Percentiles rank a stretch among this genome's conserved stretches.
Conservation (phyloP, 2,329 filamentous ascomycete genomes). For the Aaosphaeria arxii region DNA sequence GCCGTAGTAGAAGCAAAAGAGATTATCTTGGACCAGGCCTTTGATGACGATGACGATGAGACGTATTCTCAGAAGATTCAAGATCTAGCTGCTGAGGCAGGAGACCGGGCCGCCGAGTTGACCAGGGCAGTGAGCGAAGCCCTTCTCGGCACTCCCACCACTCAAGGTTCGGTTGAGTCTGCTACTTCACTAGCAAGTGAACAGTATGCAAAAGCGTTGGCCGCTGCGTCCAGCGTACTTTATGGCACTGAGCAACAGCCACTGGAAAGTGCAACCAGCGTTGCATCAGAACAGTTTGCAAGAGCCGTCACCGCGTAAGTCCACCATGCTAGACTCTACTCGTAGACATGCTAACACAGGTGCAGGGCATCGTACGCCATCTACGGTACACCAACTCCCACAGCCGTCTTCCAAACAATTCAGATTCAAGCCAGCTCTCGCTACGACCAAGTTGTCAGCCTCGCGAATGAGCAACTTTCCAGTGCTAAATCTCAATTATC, state of each 20-base stretch:
- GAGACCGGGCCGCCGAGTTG: conserved; percentile 52
- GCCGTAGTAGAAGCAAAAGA: conserved; percentile 46
- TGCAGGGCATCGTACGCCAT: conserved; percentile 53
- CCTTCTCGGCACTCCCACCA: conserved; percentile 44
- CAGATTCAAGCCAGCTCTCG: conserved; percentile 52
- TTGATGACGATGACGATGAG: conserved; percentile 46
- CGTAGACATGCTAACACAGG: conserved; percentile 8
- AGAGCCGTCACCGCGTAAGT: conserved; percentile 58
- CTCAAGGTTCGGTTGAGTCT: conserved; percentile 48
- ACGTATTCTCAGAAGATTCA: conserved; percentile 52
- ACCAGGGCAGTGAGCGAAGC: conserved; percentile 58
- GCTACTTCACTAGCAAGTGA: conserved; percentile 54
- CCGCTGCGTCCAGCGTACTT: conserved; percentile 55
- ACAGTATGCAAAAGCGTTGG: conserved; percentile 55
- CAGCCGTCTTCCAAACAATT: conserved; percentile 43
- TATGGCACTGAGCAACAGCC: conserved; percentile 48
- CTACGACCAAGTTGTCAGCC: conserved; percentile 63
- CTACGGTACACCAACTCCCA: conserved; percentile 51
- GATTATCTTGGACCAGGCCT: conserved; percentile 49
- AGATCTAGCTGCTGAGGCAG: conserved; percentile 50
- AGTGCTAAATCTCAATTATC: conserved; percentile 67
- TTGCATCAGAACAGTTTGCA: conserved; percentile 53
- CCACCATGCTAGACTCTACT: neutral
- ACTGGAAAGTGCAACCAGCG: conserved; percentile 47
- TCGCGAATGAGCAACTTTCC: conserved; percentile 64